Evolutionary conservation across 2,329 filamentous ascomycete genomes (phyloP).

Genomic region (Fusarium armeniacum): DNA sequence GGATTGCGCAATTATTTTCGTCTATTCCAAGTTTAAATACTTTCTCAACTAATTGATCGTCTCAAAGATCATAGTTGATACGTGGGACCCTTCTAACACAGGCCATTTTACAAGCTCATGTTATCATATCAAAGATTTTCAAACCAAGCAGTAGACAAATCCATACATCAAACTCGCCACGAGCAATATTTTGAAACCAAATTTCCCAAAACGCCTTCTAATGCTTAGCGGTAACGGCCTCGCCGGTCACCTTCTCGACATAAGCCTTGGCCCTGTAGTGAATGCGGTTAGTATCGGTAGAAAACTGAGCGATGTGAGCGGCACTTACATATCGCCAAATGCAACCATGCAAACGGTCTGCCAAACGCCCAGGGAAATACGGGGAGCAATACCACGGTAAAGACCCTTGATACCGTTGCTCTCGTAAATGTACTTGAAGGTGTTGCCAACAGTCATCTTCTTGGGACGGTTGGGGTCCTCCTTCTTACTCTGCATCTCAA

Average conservation of each 20-base stretch:
- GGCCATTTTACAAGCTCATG: slow-evolving; percentile 8
- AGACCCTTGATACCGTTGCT: slow-evolving; percentile 91
- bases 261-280: slow-evolving; percentile 73
- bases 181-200: slow-evolving; percentile 38
- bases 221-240: slow-evolving; percentile 76
- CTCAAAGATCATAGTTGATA: slow-evolving; percentile 15
- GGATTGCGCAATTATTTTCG: slow-evolving; percentile 24
- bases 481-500: slow-evolving; percentile 99
- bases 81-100: slow-evolving; percentile 1
- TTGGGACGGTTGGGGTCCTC: slow-evolving; percentile 97
- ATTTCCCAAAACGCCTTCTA: slow-evolving; percentile 60
- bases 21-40: slow-evolving; percentile 40
- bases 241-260: slow-evolving; percentile 75
- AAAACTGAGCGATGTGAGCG: neutral
- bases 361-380: slow-evolving; percentile 96
- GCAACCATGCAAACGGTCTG: slow-evolving; percentile 99
- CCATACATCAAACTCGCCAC: slow-evolving; percentile 35
- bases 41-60: slow-evolving; percentile 31
- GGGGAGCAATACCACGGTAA: slow-evolving; percentile 94
- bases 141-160: slow-evolving; percentile 43
- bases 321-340: slow-evolving; percentile 92
- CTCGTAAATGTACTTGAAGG: slow-evolving; percentile 87
- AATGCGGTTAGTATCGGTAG: slow-evolving; percentile 39
- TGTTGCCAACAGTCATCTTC: slow-evolving; percentile 97
- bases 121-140: slow-evolving; percentile 35